Evolutionary conservation across 2,329 filamentous ascomycete species (phyloP), one percentile per base, ranked within the genome.

Genomic region (Clonostachys rosea): DNA sequence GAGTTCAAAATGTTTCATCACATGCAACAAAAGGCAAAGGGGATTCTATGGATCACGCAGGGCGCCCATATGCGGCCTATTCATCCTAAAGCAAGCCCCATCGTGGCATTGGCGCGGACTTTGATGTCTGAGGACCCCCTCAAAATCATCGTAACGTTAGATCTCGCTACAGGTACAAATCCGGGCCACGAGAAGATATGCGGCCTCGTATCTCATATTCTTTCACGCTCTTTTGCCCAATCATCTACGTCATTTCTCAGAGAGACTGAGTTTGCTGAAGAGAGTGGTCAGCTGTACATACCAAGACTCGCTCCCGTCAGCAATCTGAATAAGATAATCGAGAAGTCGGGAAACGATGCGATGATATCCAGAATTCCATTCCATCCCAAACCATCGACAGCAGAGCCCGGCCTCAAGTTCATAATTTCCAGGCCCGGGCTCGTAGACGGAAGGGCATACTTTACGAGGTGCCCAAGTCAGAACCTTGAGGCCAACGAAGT

Each of bases 61-160:
- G 69, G 69, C 5, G 71, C 69, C 2, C 67, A 72, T 33, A 66
- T 56, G 60, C 61, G 50, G 40, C 59, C 56, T 13, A 43, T 34
- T 37, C 63, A 61, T 14, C 72, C 74, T 0, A 54, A 56, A 20
- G 59, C 62, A 12, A 62, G 73, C 3, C 62, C 69, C 0, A 64
- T 76, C 17, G 56, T 73, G n/a, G 74, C 69, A 2, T 56, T 79
- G 14, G 66, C 71, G 2, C 65, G 76, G 17, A 73, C 73, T 0
- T 58, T 79, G 9, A 66, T 71, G 42, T 79, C 76, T 0, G 76
- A 79, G 42, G 69, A 76, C 49, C 60, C 67, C 1, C 61, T 66
- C 16, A 75, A 67, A 52, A 58, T 51, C 1, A 61, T 78, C 14
- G 58, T 69, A 11, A 71, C 68, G 0, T 57, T 78, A n/a, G 74